phyloP scores from a whole-genome alignment of 768 basidiomycete species.

The Suillus clintonianus region DNA sequence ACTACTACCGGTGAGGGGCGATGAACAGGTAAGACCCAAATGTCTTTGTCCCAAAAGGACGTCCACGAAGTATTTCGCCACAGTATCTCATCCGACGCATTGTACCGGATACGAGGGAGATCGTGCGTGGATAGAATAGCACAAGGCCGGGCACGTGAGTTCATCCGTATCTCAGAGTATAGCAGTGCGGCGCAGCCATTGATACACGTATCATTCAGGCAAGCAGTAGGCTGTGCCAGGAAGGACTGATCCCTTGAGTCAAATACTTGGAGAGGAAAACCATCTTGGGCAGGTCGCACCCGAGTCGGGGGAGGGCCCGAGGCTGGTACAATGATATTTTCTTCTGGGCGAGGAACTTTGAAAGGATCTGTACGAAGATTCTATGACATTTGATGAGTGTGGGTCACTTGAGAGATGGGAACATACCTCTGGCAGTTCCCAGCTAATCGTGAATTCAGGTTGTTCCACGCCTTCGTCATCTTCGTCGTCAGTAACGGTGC shows the following conservation, averaged over 20 bases:
- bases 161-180: neutral
- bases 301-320: neutral
- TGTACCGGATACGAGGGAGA: constrained; percentile 1
- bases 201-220: constrained; percentile 5
- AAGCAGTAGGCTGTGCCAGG: neutral
- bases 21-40: constrained; percentile 41
- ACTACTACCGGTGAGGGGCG: constrained; percentile 2
- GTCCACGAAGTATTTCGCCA: constrained; percentile 18
- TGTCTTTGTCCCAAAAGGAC: constrained; percentile 27
- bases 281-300: neutral
- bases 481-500: neutral
- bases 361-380: neutral
- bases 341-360: neutral
- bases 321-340: no score
- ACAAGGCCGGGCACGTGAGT: neutral
- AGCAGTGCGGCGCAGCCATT: constrained; percentile 7
- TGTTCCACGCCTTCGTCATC: neutral
- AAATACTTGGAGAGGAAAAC: constrained; percentile 1
- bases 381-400: neutral
- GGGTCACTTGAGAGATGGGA: neutral
- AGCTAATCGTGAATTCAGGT: neutral
- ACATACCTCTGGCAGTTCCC: constrained; percentile 1
- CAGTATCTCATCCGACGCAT: constrained; percentile 10
- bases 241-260: neutral
- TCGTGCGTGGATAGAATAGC: constrained; percentile 6